Evolutionary conservation across 2,329 filamentous ascomycete species (phyloP).

Genomic region (Colletotrichum abscissum): DNA sequence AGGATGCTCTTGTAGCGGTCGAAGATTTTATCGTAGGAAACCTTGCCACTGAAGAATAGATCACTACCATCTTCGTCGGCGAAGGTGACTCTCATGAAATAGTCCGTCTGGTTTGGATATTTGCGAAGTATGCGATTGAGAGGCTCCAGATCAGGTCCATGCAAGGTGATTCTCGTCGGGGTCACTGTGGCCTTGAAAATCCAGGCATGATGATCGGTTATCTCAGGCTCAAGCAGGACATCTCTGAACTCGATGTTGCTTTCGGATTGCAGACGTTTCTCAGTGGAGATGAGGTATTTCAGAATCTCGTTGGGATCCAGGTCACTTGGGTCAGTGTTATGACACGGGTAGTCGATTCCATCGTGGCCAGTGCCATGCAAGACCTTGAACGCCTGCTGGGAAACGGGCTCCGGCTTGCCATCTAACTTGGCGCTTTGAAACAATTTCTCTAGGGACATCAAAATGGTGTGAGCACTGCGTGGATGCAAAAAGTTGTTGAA

Average conservation of each 20-base stretch:
- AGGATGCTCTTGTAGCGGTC: slow-evolving; percentile 71
- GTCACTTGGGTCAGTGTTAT: slow-evolving; percentile 56
- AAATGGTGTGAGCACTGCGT: slow-evolving; percentile 50
- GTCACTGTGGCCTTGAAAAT: slow-evolving; percentile 70
- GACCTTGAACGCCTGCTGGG: slow-evolving; percentile 63
- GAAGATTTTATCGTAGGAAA: slow-evolving; percentile 61
- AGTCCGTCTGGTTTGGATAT: slow-evolving; percentile 67
- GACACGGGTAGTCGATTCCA: slow-evolving; percentile 65
- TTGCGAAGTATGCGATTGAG: slow-evolving; percentile 79
- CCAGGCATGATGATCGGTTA: slow-evolving; percentile 55
- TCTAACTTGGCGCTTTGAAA: slow-evolving; percentile 40
- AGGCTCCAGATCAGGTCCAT: slow-evolving; percentile 73
- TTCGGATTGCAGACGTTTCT: slow-evolving; percentile 48
- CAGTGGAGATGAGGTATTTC: slow-evolving; percentile 50
- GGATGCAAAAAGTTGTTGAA: slow-evolving; percentile 73
- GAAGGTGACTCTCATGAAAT: slow-evolving; percentile 79
- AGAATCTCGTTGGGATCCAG: slow-evolving; percentile 56
- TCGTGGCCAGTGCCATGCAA: slow-evolving; percentile 61
- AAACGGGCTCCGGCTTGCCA: slow-evolving; percentile 51
- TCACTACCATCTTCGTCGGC: slow-evolving; percentile 78
- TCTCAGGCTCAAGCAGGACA: slow-evolving; percentile 36
- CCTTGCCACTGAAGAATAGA: slow-evolving; percentile 66
- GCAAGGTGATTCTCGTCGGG: slow-evolving; percentile 66
- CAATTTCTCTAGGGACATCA: slow-evolving; percentile 57
- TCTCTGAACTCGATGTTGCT: not conserved